Evolutionary conservation across 1,139 yeast genomes (phyloP).

Genomic region (Saccharomyces hybrid): DNA sequence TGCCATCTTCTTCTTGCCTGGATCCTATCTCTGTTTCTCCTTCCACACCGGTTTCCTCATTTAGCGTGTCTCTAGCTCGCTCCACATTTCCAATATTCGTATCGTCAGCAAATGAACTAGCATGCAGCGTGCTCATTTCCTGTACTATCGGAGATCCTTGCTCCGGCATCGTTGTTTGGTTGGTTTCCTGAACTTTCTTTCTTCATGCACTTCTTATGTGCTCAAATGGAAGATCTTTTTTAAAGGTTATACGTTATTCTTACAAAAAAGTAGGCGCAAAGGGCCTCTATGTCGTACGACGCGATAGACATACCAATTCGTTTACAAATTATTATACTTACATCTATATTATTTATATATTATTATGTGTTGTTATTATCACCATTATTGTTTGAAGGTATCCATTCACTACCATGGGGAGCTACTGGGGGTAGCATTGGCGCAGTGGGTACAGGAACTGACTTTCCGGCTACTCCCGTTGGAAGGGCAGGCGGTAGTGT

Average conservation of each 20-base stretch:
- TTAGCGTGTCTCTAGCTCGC: background rate
- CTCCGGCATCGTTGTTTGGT: conserved; percentile 3
- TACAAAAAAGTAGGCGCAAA: background rate
- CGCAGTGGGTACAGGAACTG: background rate
- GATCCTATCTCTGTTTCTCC: conserved; percentile 3
- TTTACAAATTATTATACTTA: background rate
- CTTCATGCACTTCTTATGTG: background rate
- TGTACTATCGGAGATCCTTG: background rate
- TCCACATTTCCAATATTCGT: conserved; percentile 1
- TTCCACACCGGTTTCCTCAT: background rate
- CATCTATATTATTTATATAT: background rate
- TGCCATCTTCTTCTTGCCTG: background rate
- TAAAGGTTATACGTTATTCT: background rate
- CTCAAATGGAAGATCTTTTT: background rate
- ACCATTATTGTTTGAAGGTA: background rate
- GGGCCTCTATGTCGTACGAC: background rate
- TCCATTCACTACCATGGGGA: background rate
- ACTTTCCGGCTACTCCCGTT: background rate
- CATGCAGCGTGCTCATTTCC: background rate
- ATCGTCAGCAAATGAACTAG: background rate
- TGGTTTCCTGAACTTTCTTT: background rate
- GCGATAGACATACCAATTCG: background rate
- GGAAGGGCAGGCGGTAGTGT: background rate
- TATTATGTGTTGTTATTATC: background rate
- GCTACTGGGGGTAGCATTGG: background rate